These are phyloP conservation scores for Brachypodium distachyon DNA, from an alignment of 202 grass and related monocot species.

Conservation along the genomic window DNA sequence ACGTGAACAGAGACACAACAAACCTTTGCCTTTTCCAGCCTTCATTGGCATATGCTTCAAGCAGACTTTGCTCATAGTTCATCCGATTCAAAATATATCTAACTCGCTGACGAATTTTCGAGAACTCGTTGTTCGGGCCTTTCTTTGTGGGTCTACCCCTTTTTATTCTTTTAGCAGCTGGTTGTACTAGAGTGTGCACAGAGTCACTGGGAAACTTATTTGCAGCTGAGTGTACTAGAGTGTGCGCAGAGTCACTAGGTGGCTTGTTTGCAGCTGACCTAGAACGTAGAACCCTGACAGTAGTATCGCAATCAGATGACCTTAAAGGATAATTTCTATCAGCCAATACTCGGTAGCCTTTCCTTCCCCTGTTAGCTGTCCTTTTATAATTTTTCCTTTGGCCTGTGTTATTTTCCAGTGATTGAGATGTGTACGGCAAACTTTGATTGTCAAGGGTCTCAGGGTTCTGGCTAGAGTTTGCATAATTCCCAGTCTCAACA, in stretches of 20 bases:
- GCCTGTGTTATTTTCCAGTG: constrained; percentile 9
- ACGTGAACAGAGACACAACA: constrained; percentile 1
- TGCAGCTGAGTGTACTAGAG: constrained; percentile 20
- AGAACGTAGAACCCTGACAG: constrained; percentile 39
- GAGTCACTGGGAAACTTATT: constrained; percentile 25
- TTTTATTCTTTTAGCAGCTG: constrained; percentile 27
- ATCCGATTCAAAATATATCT: constrained; percentile 78
- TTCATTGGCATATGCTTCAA: constrained; percentile 79
- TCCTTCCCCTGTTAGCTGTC: constrained; percentile 36
- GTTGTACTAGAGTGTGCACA: constrained; percentile 18
- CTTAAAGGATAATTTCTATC: constrained; percentile 36
- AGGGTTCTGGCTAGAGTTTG: constrained; percentile 27
- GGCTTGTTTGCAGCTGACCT: constrained; percentile 26
- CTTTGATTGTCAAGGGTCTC: not conserved
- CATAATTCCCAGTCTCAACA: constrained; percentile 6
- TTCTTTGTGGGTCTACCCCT: constrained; percentile 18
- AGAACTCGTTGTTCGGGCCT: constrained; percentile 30
- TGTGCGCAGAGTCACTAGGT: constrained; percentile 25
- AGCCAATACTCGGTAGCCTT: constrained; percentile 31
- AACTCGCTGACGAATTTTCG: constrained; percentile 47
- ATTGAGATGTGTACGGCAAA: constrained; percentile 27
- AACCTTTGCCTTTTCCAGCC: constrained; percentile 95
- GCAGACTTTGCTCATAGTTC: constrained; percentile 78
- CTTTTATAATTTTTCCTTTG: constrained; percentile 46
- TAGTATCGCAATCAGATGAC: constrained; percentile 44